phyloP scores from a whole-genome alignment of 192 early-diverging fungal genomes.

The Bifiguratus adelaidae region DNA sequence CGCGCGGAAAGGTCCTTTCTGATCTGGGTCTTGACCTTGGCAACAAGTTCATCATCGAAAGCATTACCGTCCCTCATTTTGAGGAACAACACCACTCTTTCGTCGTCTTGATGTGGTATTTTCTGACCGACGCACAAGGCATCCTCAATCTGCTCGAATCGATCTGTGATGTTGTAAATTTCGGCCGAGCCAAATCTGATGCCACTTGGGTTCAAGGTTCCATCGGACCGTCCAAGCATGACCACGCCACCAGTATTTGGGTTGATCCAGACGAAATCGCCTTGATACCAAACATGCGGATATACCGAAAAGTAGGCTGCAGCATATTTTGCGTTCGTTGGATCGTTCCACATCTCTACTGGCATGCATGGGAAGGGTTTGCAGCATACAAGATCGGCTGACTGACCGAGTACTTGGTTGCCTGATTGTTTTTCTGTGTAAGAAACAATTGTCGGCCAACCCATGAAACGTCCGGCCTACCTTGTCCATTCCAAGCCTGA shows the following conservation, averaged over 20 bases:
- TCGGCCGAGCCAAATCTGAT: conserved; percentile 92
- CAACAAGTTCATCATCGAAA: conserved; percentile 51
- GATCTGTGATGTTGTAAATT: conserved; percentile 86
- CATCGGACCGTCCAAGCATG: conserved; percentile 91
- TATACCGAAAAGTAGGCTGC: conserved; percentile 85
- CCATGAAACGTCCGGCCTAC: too few relatives aligned
- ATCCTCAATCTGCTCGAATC: conserved; percentile 71
- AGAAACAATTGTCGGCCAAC: too few relatives aligned
- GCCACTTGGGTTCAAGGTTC: conserved; percentile 86
- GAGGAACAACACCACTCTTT: conserved; percentile 86
- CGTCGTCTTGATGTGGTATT: conserved; percentile 58
- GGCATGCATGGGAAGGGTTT: conserved; percentile 97
- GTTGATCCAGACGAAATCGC: conserved; percentile 87
- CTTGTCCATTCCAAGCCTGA: conserved; percentile 75
- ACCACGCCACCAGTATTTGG: conserved; percentile 79
- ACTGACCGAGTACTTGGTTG: conserved; percentile 52
- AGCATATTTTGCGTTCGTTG: conserved; percentile 60
- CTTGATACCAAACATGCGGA: conserved; percentile 88
- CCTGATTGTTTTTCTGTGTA: conserved; percentile 12
- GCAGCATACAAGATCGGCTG: conserved; percentile 89
- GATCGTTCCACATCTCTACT: conserved; percentile 84
- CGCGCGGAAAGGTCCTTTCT: conserved; percentile 76
- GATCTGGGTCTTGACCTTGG: conserved; percentile 64
- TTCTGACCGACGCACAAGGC: conserved; percentile 87
- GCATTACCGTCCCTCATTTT: conserved; percentile 60